Evolutionary conservation across 108 stramenopile genomes (phyloP), one percentile per base, ranked within the genome.

Genomic region (Nitzschia palea): DNA sequence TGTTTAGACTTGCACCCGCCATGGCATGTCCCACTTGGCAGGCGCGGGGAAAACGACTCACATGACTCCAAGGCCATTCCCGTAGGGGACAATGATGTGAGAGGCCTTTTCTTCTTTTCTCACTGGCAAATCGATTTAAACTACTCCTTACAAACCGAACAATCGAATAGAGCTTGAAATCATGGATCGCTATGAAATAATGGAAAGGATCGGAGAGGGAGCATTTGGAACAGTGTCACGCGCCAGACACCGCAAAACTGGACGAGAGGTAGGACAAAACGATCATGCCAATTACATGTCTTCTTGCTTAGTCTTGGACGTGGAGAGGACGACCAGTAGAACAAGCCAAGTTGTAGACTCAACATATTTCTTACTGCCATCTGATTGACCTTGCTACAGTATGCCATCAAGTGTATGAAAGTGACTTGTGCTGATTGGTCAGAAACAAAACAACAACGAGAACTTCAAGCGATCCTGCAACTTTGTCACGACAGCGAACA

Each of bases 211-310:
- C 15, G 99, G 99, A 12, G 93, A 97, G 65, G 99, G 99, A 2
- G 84, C 96, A 20, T 99, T 97, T 69, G 99, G 99, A 9, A 79
- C 74, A 6, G 97, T 99, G 9, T 82, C 79, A 40, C 90, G 89
- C 59, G 96, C 94, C 1, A 79, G 77, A 15, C 78, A 83, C 44
- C 74, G 86, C 55, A 82, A 65, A 55, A n/a, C 47, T 18, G 37
- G 71, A 52, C 44, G 43, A 55, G 15, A 82, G 62, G 88, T 93
- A 85, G 87, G 78, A 83, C 72, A 63, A 59, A 44, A 31, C 31
- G 8, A 40, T 40, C 37, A 14, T 40, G 37, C 50, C 37, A 62
- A 9, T 12, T 42, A 9, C n/a, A n/a, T n/a, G n/a, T n/a, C 28
- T 25, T 10, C 17, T 6, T 56, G 9, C 4, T 18, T 29, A 8